Percentiles rank a stretch among this genome's conserved stretches.
These are phyloP conservation scores for Macrophomina tecta DNA, from an alignment of 2,329 filamentous ascomycete genomes.

Conservation along the genomic window DNA sequence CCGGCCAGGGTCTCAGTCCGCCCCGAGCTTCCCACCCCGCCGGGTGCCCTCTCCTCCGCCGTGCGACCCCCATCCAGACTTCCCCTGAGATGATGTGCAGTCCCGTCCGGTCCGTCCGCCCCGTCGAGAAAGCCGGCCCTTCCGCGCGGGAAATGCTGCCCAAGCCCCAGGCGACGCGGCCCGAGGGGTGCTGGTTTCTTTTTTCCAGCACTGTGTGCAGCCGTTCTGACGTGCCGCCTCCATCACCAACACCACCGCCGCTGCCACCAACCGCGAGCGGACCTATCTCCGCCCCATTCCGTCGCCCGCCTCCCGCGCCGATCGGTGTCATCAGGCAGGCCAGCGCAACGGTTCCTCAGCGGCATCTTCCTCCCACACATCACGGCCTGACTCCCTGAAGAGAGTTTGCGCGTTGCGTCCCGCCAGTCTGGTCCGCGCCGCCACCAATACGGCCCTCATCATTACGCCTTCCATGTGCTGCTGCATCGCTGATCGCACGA, in stretches of 20 bases:
- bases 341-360: conserved; percentile 8
- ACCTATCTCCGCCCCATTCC: conserved; percentile 1
- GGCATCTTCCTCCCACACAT: conserved; percentile 3
- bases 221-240: conserved; percentile 14
- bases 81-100: conserved; percentile 23
- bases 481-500: conserved; percentile 2
- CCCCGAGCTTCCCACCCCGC: conserved; percentile 20
- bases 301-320: conserved; percentile 2
- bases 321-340: conserved; percentile 1
- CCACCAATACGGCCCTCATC: conserved; percentile 7
- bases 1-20: conserved; percentile 1
- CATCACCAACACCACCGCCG: conserved; percentile 1
- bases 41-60: neutral
- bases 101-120: conserved; percentile 17
- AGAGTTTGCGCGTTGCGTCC: conserved; percentile 3
- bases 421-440: conserved; percentile 1
- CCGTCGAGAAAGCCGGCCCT: neutral
- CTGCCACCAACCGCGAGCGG: neutral
- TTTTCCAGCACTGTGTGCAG: conserved; percentile 9
- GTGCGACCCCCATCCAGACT: neutral
- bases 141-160: conserved; percentile 23
- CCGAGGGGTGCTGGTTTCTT: conserved; percentile 10
- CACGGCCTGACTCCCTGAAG: conserved; percentile 15
- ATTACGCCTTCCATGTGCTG: neutral
- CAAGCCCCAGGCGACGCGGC: conserved; percentile 20